phyloP scores from a whole-genome alignment of 371 early-diverging fungal genomes.

The Basidiobolus meristosporus region DNA sequence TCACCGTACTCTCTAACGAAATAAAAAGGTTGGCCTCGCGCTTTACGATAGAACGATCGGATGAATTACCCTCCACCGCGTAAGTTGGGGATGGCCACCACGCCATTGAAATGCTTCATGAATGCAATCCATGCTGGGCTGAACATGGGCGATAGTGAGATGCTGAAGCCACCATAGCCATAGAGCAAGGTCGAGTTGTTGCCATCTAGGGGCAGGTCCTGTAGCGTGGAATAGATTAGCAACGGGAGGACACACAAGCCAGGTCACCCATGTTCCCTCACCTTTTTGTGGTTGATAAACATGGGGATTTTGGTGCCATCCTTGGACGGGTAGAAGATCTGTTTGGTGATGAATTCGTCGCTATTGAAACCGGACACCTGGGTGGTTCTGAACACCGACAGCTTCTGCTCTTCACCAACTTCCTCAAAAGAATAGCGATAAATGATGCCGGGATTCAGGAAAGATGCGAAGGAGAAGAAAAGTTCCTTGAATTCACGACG shows the following conservation, averaged over 20 bases:
- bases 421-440: constrained; percentile 15
- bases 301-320: constrained; percentile 44
- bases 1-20: constrained; percentile 29
- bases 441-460: constrained; percentile 31
- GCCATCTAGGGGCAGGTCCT: constrained; percentile 17
- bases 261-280: constrained; percentile 1
- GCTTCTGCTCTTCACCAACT: constrained; percentile 4
- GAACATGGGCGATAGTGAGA: constrained; percentile 24
- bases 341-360: constrained; percentile 20
- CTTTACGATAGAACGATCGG: no score
- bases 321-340: constrained; percentile 32
- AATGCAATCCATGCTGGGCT: constrained; percentile 16
- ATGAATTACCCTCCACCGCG: no score
- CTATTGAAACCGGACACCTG: constrained; percentile 20
- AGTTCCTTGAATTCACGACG: constrained; percentile 10
- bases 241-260: neutral
- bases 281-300: constrained; percentile 34
- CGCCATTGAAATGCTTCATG: constrained; percentile 18
- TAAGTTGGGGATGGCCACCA: constrained; percentile 15
- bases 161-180: constrained; percentile 43
- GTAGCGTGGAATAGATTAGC: no score
- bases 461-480: constrained; percentile 24
- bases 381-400: constrained; percentile 13
- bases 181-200: constrained; percentile 29
- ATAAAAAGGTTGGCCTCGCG: no score